These are phyloP conservation scores for Gigaspora rosea DNA, from an alignment of 192 early-diverging fungal genomes.

Conservation along the genomic window DNA sequence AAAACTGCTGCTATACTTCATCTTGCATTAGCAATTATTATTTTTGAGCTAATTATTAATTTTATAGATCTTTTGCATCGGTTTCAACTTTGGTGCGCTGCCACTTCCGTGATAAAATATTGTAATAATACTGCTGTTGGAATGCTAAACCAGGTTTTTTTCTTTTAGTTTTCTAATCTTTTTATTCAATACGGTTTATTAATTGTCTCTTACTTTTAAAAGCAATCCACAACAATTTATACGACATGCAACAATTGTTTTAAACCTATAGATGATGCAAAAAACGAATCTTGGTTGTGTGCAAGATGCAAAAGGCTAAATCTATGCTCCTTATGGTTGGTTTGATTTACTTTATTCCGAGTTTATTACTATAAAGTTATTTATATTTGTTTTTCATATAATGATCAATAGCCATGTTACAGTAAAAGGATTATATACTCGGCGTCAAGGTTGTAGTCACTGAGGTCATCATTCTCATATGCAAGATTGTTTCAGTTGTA, in stretches of 20 bases:
- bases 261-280: constrained; percentile 55
- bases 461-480: constrained; percentile 78
- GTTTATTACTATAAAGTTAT: background rate
- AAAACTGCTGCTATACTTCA: background rate
- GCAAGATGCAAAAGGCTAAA: constrained; percentile 67
- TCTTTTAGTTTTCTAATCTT: background rate
- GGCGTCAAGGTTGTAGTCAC: constrained; percentile 81
- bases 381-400: background rate
- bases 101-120: constrained; percentile 60
- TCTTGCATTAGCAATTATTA: too few species aligned
- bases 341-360: background rate
- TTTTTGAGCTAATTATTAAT: background rate
- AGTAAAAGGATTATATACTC: constrained; percentile 70
- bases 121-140: constrained; percentile 48
- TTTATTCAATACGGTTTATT: background rate
- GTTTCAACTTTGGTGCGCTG: constrained; percentile 70
- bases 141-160: constrained; percentile 53
- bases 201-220: constrained; percentile 33
- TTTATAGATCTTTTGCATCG: constrained; percentile 65
- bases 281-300: constrained; percentile 63
- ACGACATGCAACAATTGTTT: constrained; percentile 67
- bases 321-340: constrained; percentile 71
- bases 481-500: constrained; percentile 65
- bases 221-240: constrained; percentile 76
- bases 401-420: constrained; percentile 59